These are phyloP conservation scores for Oxytropis ochrocephala DNA, from an alignment of 306 rosid genomes.

Conservation along the genomic window DNA sequence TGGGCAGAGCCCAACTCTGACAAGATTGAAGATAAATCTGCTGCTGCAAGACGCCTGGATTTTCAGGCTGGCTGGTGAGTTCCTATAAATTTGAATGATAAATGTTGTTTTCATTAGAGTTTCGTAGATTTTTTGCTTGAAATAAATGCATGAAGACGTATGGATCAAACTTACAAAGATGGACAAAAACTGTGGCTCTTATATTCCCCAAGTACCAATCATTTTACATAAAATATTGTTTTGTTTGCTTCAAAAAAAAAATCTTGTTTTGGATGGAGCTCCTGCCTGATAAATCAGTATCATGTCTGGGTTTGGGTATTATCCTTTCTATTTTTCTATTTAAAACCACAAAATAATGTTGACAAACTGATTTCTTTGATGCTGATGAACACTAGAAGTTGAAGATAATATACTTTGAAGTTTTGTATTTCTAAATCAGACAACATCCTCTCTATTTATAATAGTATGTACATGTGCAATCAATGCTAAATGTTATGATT, in stretches of 20 bases:
- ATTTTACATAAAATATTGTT: neutral
- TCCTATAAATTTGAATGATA: neutral
- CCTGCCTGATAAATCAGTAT: constrained; percentile 4
- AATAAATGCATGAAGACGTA: neutral
- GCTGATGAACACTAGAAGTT: neutral
- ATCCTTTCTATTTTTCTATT: neutral
- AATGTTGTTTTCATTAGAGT: neutral
- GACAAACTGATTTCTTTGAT: constrained; percentile 6
- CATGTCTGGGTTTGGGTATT: neutral
- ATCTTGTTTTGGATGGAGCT: neutral
- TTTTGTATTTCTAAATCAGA: no score
- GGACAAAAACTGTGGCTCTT: neutral
- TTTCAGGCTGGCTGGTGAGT: constrained; percentile 88
- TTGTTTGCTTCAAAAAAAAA: no score
- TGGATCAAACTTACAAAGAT: neutral
- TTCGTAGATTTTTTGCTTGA: neutral
- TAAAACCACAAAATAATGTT: neutral
- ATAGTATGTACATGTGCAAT: no score
- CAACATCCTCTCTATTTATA: no score
- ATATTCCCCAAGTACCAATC: neutral
- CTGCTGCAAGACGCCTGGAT: constrained; percentile 85
- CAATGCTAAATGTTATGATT: no score
- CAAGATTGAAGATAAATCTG: constrained; percentile 58
- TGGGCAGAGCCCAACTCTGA: constrained; percentile 92
- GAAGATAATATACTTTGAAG: neutral